Evolutionary conservation across 306 rosid species (phyloP).

Genomic region (Trifolium fragiferum): DNA sequence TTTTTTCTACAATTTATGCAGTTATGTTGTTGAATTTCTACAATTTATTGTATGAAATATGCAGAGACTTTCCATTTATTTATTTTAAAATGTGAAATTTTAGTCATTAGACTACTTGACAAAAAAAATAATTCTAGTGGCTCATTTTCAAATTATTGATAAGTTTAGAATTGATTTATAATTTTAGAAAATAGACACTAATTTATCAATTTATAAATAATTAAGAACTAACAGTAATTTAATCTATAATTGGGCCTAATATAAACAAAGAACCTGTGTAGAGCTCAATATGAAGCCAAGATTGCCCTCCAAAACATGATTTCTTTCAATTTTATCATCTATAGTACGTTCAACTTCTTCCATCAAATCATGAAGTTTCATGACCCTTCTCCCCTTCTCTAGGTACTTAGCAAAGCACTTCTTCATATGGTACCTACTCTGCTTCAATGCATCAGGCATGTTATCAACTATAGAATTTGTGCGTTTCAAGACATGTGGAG

Average conservation of each 20-base stretch:
- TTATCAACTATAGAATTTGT: conserved; percentile 62
- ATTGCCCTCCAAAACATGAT: conserved; percentile 64
- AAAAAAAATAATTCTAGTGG: neutral
- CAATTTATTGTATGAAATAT: no score
- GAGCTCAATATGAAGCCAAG: conserved; percentile 70
- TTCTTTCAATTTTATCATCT: conserved; percentile 64
- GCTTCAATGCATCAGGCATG: conserved; percentile 82
- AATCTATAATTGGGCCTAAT: neutral
- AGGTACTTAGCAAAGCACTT: conserved; percentile 78
- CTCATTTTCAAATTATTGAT: no score
- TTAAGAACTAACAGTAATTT: neutral
- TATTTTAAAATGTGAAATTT: no score
- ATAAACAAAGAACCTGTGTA: conserved; percentile 64
- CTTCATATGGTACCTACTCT: conserved; percentile 79
- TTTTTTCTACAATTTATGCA: no score
- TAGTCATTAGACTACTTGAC: no score
- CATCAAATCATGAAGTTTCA: conserved; percentile 74
- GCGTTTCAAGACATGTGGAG: conserved; percentile 44
- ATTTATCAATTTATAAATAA: neutral
- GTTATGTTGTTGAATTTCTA: no score
- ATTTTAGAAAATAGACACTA: no score
- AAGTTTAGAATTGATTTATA: no score
- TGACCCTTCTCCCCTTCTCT: conserved; percentile 73
- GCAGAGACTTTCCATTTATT: no score
- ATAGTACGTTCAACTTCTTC: conserved; percentile 69